Conservation (phyloP, 2,329 filamentous ascomycete genomes). For the Fusarium sp. region DNA sequence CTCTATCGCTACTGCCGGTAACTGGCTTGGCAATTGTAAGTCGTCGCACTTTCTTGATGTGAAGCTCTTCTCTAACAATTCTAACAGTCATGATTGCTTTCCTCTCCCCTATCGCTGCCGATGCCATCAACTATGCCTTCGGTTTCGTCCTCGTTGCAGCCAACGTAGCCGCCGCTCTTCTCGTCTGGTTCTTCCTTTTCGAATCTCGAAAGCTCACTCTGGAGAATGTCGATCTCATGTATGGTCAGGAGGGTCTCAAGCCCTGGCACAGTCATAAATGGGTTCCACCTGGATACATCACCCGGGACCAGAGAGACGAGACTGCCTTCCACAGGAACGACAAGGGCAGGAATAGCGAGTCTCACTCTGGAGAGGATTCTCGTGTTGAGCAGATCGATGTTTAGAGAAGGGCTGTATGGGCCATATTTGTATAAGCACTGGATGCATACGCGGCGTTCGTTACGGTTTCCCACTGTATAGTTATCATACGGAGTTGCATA, state of each 20-base stretch:
- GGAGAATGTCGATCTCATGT: constrained; percentile 78
- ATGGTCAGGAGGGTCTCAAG: constrained; percentile 65
- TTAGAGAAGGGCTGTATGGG: background rate
- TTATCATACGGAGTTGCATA: background rate
- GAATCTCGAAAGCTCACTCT: constrained; percentile 70
- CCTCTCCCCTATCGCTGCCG: constrained; percentile 72
- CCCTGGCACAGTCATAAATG: constrained; percentile 67
- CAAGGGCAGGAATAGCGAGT: constrained; percentile 36
- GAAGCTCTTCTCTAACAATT: constrained; percentile 6
- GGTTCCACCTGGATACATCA: constrained; percentile 56
- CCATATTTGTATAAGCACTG: background rate
- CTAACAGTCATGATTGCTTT: constrained; percentile 66
- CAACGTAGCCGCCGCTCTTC: constrained; percentile 63
- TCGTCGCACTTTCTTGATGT: fast-evolving
- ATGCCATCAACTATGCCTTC: constrained; percentile 67
- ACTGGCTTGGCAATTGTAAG: constrained; percentile 68
- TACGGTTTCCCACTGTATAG: constrained; percentile 17
- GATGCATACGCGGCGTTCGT: constrained; percentile 26
- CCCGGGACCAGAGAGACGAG: constrained; percentile 48
- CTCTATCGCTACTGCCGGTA: constrained; percentile 61
- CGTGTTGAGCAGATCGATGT: constrained; percentile 28
- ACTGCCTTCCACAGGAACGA: constrained; percentile 36
- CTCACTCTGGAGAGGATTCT: constrained; percentile 29
- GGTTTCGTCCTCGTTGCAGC: constrained; percentile 73
- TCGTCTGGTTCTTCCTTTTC: constrained; percentile 75